Base-by-base conservation (phyloP, 306 rosid species). In the Vigna radiata region DNA sequence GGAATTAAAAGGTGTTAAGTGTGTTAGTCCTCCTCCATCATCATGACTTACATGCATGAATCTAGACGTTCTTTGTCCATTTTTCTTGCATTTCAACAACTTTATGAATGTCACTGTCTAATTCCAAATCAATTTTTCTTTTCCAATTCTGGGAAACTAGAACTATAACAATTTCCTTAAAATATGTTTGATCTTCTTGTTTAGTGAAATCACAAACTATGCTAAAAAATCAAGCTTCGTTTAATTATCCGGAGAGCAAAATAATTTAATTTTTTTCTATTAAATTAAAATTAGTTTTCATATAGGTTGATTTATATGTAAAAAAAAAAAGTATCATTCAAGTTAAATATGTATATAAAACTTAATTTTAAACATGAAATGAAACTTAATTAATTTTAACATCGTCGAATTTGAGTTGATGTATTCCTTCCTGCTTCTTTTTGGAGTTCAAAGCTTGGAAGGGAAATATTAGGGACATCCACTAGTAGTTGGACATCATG, bases 31-130 rank as follows among this genome's bases (percentile, higher is more conserved):
- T 60, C 21, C 15, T 71, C 8, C 18, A 8, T 13, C 23, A 16
- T 54, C 39, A 55, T 54, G 39, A 18, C 14, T 53, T 37, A 37
- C 76, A 72, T 72, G 39, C 63, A 36, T 50, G 61, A 71, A 53
- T 36, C 50, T 70, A 8, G 44, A 59, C 41, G 41, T 5, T 18
- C 2, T 49, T 69, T 29, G 12, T 70, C 12, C 62, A 25, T 70
- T 50, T 31, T 33, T 10, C 31, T 39, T 21, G 14, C 72, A 67
- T 67, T 67, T 23, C 7, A 67, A 47, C 58, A 25, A 46, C 3
- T 68, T 23, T 68, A 58, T 58, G 64, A 58, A 54, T 72, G 66
- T 72, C 76, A 54, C 16, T 53, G 16, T 37, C 4, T 62, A 36
- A 16, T 36, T 62, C 44, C 47, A 33, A 29, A 61, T 31, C 33